Base-by-base conservation (phyloP, 805 yeast species). In the Candida corydali region DNA sequence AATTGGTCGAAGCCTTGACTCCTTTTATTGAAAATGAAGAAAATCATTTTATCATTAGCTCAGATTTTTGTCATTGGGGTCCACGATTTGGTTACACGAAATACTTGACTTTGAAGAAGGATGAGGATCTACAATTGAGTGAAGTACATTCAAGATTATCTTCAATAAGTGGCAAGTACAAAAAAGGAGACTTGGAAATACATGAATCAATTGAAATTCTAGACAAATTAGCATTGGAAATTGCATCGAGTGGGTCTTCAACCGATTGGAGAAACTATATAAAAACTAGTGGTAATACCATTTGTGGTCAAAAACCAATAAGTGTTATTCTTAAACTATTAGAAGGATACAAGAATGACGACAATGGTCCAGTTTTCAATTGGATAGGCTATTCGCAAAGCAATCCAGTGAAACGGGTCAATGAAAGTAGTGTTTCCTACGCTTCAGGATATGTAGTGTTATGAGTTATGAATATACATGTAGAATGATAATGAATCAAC, bases 11-110 rank as follows among this genome's bases (percentile, higher is more conserved):
- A 3, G 47, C 64, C 2, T 61, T 91, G 37, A 54, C 59, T 8
- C 77, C 81, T 1, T 82, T 71, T 49, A 51, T 86, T 36, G 56
- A 55, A 5, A 73, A 80, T 47, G 70, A 73, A 20, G 59, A 61
- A 17, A 78, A 76, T 48, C 80, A 86, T 2, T 85, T 93, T 56
- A 77, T 86, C 11, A 70, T 93, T 3, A 84, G 95, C 54, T 76
- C 91, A 2, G 98, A 93, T 63, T 93, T 93, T 51, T 89, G 97
- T 53, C 98, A 93, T 55, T 93, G 98, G 98, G 76, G 76, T 7
- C 40, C 59, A 10, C 54, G 75, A 11, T 70, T 71, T 39, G 67
- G 64, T 8, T 70, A 64, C 44, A 67, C 75, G 10, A 51, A 53
- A 40, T 69, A 66, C 41, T 44, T 57, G 9, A 41, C 49, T 9